phyloP scores from a whole-genome alignment of 106 monocot species.

The Cymbidium sinense region DNA sequence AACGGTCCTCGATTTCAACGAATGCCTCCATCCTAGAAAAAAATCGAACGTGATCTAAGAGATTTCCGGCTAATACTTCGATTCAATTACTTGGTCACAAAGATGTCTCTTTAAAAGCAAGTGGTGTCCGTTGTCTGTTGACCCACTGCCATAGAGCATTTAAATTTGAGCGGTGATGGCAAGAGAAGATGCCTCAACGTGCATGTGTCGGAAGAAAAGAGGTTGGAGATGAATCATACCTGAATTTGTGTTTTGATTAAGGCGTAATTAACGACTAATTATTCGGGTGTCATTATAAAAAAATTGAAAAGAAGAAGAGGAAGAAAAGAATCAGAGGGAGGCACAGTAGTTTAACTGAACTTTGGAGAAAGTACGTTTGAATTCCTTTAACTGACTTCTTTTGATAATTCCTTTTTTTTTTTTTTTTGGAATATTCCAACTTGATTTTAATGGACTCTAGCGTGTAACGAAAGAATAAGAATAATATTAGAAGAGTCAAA shows the following conservation, averaged over 20 bases:
- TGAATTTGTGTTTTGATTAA: background rate
- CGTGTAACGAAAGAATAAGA: too few species aligned
- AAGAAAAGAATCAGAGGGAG: background rate
- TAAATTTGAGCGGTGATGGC: background rate
- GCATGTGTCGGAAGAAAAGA: background rate
- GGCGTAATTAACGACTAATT: too few species aligned
- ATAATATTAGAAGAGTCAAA: too few species aligned
- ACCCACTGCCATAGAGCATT: background rate
- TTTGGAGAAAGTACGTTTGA: too few species aligned
- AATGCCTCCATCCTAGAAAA: too few species aligned
- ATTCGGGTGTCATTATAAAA: too few species aligned
- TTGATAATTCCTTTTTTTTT: too few species aligned
- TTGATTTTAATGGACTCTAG: too few species aligned
- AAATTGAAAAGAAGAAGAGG: background rate
- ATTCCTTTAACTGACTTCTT: background rate
- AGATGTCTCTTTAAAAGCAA: background rate
- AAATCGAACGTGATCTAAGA: too few species aligned
- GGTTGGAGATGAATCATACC: background rate
- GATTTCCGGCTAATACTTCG: too few species aligned
- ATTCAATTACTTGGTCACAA: background rate
- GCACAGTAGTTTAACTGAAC: background rate
- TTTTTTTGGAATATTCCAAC: too few species aligned
- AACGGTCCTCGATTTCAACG: too few species aligned
- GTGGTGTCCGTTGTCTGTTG: background rate
- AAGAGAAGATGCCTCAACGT: slow-evolving; percentile 6